Conservation (phyloP, 768 basidiomycete genomes). For the Exidia glandulosa region DNA sequence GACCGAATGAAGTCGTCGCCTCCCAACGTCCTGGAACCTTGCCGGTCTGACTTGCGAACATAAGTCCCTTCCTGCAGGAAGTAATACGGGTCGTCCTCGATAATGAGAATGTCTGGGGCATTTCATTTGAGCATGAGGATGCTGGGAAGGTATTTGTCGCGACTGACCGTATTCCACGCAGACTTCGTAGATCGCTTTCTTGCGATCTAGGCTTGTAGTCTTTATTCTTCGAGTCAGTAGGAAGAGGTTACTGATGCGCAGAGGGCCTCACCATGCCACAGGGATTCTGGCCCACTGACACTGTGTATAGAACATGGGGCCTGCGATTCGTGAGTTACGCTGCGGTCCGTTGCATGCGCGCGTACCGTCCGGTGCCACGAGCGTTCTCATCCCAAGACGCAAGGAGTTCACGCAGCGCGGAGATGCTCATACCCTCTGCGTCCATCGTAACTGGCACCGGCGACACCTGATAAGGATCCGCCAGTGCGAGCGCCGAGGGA, state of each 20-base stretch:
- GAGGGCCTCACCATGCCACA: slow-evolving; percentile 47
- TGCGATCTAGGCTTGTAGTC: slow-evolving; percentile 52
- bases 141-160: not conserved
- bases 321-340: no score
- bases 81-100: slow-evolving; percentile 79
- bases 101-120: slow-evolving; percentile 53
- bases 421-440: no score
- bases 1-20: slow-evolving; percentile 25
- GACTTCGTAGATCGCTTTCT: slow-evolving; percentile 68
- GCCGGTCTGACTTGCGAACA: slow-evolving; percentile 29
- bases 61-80: slow-evolving; percentile 58
- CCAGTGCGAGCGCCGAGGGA: no score
- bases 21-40: not conserved
- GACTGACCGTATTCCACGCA: slow-evolving; percentile 64
- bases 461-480: no score
- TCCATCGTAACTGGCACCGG: no score
- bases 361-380: no score
- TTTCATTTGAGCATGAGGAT: not conserved
- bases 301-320: slow-evolving; percentile 61
- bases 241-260: not conserved
- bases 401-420: no score
- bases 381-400: no score
- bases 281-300: slow-evolving; percentile 81
- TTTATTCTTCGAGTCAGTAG: slow-evolving; percentile 13
- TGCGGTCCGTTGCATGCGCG: no score